Evolutionary conservation across 371 early-diverging fungal species (phyloP), one percentile per base, ranked within the genome.

Genomic region (Funneliformis caledonium): DNA sequence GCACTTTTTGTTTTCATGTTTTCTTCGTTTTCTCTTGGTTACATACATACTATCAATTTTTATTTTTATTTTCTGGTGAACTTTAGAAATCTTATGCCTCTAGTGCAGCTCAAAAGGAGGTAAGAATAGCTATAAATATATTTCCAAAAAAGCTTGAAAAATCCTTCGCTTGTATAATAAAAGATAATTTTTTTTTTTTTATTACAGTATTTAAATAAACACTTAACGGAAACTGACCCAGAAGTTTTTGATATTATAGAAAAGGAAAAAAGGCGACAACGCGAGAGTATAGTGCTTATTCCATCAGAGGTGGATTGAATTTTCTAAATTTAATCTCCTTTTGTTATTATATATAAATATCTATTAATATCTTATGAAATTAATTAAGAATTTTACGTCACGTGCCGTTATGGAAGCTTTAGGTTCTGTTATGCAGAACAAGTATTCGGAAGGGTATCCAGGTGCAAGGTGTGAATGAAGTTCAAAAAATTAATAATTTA

Each of bases 361-460:
- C n/a, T 43, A 10, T 70, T 31, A 62, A 31, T 4, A 52, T 19
- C 11, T 4, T 0, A 11, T 56, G 59, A 56, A 56, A 14, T 56
- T 31, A 6, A 10, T 72, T 52, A 88, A 98, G 95, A 99, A 99
- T 93, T 99, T 96, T 83, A 99, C 99, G 12, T 97, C 97, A 56
- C 92, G 94, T 80, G 93, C 97, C 8, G 99, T 99, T 59, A 96
- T 99, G 96, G 94, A 97, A 72, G 98, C 98, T 42, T 91, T 97
- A 73, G 98, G 98, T 67, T 99, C 99, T 16, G 92, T 97, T 48
- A 96, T 99, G 93, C 98, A 98, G 86, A 99, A 99, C 94, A 99
- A 99, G 88, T 99, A 99, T 89, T 98, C 98, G 12, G 99, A 99
- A 89, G 99, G 99, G 52, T 98, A 97, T 88, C 98, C 98, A 12